These are phyloP conservation scores for Candida tibetensis DNA, from an alignment of 805 yeast genomes.

Conservation along the genomic window DNA sequence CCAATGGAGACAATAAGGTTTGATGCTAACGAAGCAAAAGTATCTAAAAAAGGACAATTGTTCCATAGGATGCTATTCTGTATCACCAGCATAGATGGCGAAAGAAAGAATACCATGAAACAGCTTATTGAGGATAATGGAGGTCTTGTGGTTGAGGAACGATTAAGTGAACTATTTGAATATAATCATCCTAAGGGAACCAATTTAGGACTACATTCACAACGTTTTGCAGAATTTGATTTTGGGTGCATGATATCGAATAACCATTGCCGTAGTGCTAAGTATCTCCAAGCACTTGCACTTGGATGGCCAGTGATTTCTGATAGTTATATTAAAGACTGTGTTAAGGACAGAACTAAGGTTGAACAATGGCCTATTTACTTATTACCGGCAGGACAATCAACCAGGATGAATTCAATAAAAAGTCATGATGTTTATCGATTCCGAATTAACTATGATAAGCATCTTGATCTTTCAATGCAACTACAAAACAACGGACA, in stretches of 20 bases:
- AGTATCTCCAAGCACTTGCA: constrained; percentile 73
- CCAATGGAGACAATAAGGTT: background rate
- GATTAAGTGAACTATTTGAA: constrained; percentile 28
- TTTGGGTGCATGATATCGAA: constrained; percentile 70
- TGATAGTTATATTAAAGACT: constrained; percentile 51
- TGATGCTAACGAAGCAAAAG: background rate
- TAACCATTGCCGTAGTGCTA: constrained; percentile 60
- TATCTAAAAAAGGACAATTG: constrained; percentile 2
- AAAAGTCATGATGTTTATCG: constrained; percentile 49
- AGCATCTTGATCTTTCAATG: constrained; percentile 25
- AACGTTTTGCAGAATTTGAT: constrained; percentile 19
- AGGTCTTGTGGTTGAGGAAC: constrained; percentile 36
- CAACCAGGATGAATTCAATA: constrained; percentile 41
- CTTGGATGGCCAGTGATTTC: constrained; percentile 85
- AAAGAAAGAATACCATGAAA: constrained; percentile 29
- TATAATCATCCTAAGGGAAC: constrained; percentile 12
- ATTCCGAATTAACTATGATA: constrained; percentile 39
- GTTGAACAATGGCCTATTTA: constrained; percentile 49
- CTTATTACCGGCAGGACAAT: constrained; percentile 71
- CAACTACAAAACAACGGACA: constrained; percentile 44
- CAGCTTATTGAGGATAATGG: constrained; percentile 42
- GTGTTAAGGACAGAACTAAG: constrained; percentile 30
- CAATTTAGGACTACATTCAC: constrained; percentile 8
- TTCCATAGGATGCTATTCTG: constrained; percentile 30
- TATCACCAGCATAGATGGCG: constrained; percentile 35